phyloP scores from a whole-genome alignment of 2,329 filamentous ascomycete genomes.

The Ambrosiella beaveri region DNA sequence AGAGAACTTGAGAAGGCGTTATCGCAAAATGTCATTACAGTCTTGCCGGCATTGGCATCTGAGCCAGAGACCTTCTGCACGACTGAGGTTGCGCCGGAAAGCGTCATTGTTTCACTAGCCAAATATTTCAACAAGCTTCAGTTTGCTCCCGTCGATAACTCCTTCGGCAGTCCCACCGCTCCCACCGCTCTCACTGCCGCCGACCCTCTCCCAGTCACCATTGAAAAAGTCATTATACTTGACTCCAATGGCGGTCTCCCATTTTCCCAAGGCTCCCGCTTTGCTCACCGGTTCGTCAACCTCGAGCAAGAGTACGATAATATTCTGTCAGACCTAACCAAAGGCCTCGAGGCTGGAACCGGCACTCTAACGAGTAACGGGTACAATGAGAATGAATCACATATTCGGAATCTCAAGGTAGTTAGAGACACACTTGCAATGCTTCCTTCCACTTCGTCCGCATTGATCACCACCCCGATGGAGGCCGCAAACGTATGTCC shows the following conservation, averaged over 20 bases:
- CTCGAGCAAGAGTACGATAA: constrained; percentile 72
- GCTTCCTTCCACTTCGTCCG: constrained; percentile 70
- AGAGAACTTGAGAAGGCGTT: constrained; percentile 7
- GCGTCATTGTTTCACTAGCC: constrained; percentile 60
- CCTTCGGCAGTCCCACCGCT: neutral
- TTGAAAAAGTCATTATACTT: constrained; percentile 78
- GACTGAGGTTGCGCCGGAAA: constrained; percentile 27
- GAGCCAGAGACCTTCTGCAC: constrained; percentile 8
- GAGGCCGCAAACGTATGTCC: constrained; percentile 46
- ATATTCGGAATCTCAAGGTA: constrained; percentile 53
- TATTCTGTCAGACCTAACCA: constrained; percentile 34
- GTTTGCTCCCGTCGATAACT: constrained; percentile 17
- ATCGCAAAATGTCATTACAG: constrained; percentile 1
- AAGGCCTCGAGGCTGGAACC: constrained; percentile 14
- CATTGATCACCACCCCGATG: constrained; percentile 68
- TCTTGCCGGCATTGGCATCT: constrained; percentile 9
- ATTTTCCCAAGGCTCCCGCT: constrained; percentile 27
- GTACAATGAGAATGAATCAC: constrained; percentile 24
- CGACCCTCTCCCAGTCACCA: constrained; percentile 31
- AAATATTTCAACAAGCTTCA: constrained; percentile 56
- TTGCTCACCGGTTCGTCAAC: constrained; percentile 55
- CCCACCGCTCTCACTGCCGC: neutral
- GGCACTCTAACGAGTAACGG: constrained; percentile 8
- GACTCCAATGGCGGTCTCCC: constrained; percentile 80
- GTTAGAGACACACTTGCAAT: constrained; percentile 53